Conservation (phyloP, 176 grass and related monocot genomes). For the Coix lacrymajobi region DNA sequence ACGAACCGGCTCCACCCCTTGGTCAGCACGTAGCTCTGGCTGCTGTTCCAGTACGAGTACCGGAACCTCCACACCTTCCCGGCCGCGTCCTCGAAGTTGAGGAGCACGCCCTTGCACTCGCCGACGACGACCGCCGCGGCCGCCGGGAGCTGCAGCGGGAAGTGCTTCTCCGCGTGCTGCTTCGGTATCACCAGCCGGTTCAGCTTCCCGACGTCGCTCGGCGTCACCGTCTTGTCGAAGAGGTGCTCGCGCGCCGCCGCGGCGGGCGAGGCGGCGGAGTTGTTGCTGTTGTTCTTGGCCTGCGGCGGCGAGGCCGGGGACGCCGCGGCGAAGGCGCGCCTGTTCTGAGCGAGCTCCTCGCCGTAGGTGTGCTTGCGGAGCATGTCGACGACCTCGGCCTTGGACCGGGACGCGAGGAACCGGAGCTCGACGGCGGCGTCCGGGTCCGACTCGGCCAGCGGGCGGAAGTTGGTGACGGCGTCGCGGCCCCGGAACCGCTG, state of each 20-base stretch:
- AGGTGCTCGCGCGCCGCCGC: conserved; percentile 53
- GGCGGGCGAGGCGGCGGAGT: background rate
- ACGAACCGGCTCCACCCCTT: conserved; percentile 96
- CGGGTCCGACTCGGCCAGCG: conserved; percentile 44
- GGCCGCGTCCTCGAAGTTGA: conserved; percentile 71
- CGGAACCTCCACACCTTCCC: conserved; percentile 92
- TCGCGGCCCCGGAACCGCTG: conserved; percentile 96
- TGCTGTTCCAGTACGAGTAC: conserved; percentile 99
- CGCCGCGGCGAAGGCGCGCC: conserved; percentile 19
- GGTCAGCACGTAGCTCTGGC: conserved; percentile 98
- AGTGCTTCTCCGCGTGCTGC: conserved; percentile 96
- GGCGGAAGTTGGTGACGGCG: conserved; percentile 85
- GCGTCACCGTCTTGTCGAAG: conserved; percentile 91
- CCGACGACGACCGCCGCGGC: background rate
- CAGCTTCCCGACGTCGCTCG: conserved; percentile 95
- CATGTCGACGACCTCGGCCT: conserved; percentile 92
- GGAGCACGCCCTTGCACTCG: conserved; percentile 69
- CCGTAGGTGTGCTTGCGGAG: conserved; percentile 89
- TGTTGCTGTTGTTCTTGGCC: background rate
- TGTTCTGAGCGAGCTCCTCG: conserved; percentile 67
- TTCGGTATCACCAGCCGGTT: conserved; percentile 96
- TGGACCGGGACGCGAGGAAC: conserved; percentile 68
- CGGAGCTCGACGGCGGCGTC: conserved; percentile 43
- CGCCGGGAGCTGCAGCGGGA: conserved; percentile 35
- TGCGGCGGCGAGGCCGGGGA: background rate